phyloP scores from a whole-genome alignment of 1,284 basidiomycete genomes.

The Pyrrhoderma lamaoense region DNA sequence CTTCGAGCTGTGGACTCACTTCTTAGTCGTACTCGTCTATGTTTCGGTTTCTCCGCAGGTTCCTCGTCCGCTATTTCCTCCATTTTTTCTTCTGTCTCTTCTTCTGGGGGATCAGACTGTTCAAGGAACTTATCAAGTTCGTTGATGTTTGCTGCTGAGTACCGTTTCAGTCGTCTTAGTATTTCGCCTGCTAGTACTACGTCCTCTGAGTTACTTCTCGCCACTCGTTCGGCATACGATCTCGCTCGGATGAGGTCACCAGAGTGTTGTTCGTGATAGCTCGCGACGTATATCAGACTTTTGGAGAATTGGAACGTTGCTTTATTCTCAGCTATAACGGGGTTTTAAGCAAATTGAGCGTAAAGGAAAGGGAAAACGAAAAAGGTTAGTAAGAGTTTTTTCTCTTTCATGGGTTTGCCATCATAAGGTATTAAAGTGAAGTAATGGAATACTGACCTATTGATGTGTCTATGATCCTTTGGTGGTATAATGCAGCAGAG shows the following conservation, averaged over 20 bases:
- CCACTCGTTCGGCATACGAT: slow-evolving; percentile 65
- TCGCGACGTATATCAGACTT: slow-evolving; percentile 76
- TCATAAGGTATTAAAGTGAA: slow-evolving; percentile 17
- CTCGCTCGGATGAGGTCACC: slow-evolving; percentile 56
- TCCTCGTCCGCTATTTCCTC: too few species aligned
- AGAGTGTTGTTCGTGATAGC: slow-evolving; percentile 53
- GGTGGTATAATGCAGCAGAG: slow-evolving; percentile 67
- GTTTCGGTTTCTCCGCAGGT: too few species aligned
- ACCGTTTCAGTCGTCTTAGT: slow-evolving; percentile 33
- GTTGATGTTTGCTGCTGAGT: too few species aligned
- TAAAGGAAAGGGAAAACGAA: too few species aligned
- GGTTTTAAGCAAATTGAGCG: not conserved
- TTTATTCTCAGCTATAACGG: slow-evolving; percentile 9
- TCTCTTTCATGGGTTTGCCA: not conserved
- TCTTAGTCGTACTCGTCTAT: too few species aligned
- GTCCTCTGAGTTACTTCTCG: slow-evolving; percentile 70
- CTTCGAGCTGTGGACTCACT: too few species aligned
- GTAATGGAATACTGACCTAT: slow-evolving; percentile 36
- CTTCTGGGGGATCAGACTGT: too few species aligned
- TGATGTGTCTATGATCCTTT: slow-evolving; percentile 71
- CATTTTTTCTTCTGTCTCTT: too few species aligned
- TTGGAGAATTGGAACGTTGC: slow-evolving; percentile 54
- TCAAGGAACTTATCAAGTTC: too few species aligned
- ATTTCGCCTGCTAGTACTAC: slow-evolving; percentile 57
- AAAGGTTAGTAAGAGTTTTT: slow-evolving; percentile 6